phyloP scores from a whole-genome alignment of 1,139 yeast genomes.

The Hemisphaericaspora xylofermentans region DNA sequence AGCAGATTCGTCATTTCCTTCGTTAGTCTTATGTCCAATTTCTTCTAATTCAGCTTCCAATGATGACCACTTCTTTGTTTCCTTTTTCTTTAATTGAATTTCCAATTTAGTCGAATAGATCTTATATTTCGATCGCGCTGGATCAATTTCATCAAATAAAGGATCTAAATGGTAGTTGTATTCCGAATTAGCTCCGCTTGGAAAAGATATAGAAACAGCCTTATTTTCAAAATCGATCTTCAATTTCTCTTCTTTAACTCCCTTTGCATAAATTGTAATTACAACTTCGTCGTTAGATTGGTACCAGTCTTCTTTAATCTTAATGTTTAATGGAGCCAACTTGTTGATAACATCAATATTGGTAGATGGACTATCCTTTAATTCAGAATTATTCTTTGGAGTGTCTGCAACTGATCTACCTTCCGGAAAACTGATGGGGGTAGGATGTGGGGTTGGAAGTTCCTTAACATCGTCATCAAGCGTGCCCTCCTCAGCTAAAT shows the following conservation, averaged over 20 bases:
- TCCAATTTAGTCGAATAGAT: slow-evolving; percentile 79
- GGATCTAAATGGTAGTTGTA: slow-evolving; percentile 52
- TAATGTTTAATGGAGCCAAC: slow-evolving; percentile 42
- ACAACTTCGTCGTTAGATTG: slow-evolving; percentile 60
- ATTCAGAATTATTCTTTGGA: slow-evolving; percentile 4
- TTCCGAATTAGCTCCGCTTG: slow-evolving; percentile 45
- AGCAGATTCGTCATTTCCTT: slow-evolving; percentile 13
- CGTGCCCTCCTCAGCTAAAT: slow-evolving; percentile 11
- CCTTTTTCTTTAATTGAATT: slow-evolving; percentile 45
- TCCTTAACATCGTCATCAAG: slow-evolving; percentile 7
- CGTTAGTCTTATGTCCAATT: slow-evolving; percentile 9
- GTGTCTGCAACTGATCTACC: not conserved
- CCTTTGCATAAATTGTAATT: slow-evolving; percentile 71
- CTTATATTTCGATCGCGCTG: slow-evolving; percentile 43
- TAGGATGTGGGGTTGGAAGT: slow-evolving; percentile 5
- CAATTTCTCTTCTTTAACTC: slow-evolving; percentile 48
- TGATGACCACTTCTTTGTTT: slow-evolving; percentile 42
- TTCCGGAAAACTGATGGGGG: not conserved
- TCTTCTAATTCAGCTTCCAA: slow-evolving; percentile 31
- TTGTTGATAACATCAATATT: slow-evolving; percentile 34
- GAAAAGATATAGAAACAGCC: slow-evolving; percentile 43
- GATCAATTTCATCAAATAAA: slow-evolving; percentile 51
- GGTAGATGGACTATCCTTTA: slow-evolving; percentile 22
- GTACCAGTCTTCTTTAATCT: slow-evolving; percentile 76
- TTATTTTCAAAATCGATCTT: slow-evolving; percentile 32